Evolutionary conservation across 179 eudicot genomes (phyloP), one percentile per base, ranked within the genome.

Genomic region (Drosera spatulata): DNA sequence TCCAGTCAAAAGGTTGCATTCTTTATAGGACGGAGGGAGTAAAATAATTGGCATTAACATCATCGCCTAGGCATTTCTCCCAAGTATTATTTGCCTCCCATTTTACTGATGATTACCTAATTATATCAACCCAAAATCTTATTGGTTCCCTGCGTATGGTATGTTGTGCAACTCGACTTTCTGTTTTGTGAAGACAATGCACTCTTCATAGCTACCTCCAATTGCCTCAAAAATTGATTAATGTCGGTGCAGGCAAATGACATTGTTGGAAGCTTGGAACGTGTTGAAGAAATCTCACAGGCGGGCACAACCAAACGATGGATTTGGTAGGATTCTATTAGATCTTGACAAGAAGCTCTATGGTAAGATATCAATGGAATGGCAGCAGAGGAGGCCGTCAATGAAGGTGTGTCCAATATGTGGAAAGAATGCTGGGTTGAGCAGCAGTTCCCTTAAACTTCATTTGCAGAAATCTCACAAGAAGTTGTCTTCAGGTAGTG

Each of bases 241-340:
- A 8, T 6, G 44, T 8, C 58, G 53, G 39, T 75, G 74, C 77
- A 94, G 99, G 85, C 85, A 90, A 59, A 55, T 71, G 10, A 94
- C 96, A 41, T 75, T 94, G 62, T 46, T 72, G 61, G 75, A 87
- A 69, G 99, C 99, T n/a, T 90, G 99, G 99, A 94, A 90, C 67
- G 63, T 61, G 41, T 73, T 94, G 73, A 90, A 79, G 75, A 75
- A 81, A 69, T 97, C 74, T 43, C 99, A 94, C 61, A 83, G 89
- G 2, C 77, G 99, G 73, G 99, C 97, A 41, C 99, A 94, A 56
- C 99, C 99, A 54, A 94, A 94, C 53, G 99, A 90, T 52, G 99
- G 99, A 41, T 94, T 90, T 79, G 95, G 97, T 42, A 82, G 73
- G 75, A 78, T 87, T 43, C 79, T 94, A 44, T 64, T 83, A 73